Percentiles rank a stretch among this genome's conserved stretches.
Conservation (phyloP, 140 eudicot genomes). For the Cichorium intybus region DNA sequence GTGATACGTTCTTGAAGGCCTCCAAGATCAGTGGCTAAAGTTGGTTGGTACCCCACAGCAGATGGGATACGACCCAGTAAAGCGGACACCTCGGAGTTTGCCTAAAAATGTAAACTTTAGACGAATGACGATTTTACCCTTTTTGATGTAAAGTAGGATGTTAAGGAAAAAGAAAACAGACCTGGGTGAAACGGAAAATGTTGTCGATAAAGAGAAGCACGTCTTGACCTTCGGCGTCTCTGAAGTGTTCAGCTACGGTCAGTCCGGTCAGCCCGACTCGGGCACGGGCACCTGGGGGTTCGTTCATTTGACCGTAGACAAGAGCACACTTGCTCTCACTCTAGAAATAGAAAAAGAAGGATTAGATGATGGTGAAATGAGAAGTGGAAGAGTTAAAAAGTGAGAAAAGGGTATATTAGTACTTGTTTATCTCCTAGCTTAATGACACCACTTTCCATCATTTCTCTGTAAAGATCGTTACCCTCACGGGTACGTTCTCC, state of each 20-base stretch:
- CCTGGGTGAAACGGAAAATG: slow-evolving; percentile 73
- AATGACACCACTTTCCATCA: slow-evolving; percentile 99
- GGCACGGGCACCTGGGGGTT: slow-evolving; percentile 80
- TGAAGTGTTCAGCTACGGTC: slow-evolving; percentile 69
- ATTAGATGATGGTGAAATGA: background rate
- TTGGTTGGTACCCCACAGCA: slow-evolving; percentile 86
- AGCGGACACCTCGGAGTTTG: slow-evolving; percentile 79
- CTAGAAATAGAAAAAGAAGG: slow-evolving; percentile 19
- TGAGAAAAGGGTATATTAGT: background rate
- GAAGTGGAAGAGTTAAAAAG: background rate
- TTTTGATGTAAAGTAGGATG: no score
- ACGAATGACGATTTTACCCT: background rate
- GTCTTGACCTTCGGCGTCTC: slow-evolving; percentile 78
- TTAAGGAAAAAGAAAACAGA: background rate
- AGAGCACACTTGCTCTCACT: slow-evolving; percentile 84
- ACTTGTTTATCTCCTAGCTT: slow-evolving; percentile 97
- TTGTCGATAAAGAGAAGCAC: slow-evolving; percentile 71
- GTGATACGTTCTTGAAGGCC: slow-evolving; percentile 85
- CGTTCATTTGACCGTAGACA: slow-evolving; percentile 77
- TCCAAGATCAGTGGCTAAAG: slow-evolving; percentile 83
- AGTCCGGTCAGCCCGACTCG: slow-evolving; percentile 71
- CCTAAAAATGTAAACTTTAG: slow-evolving; percentile 22
- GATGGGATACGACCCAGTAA: slow-evolving; percentile 80
- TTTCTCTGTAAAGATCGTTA: slow-evolving; percentile 90
- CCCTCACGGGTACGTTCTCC: slow-evolving; percentile 99